A percentile compares a stretch with the other conserved stretches of the same genome.
phyloP scores from a whole-genome alignment of 1,139 yeast species.

The Kodamaea fungicola region DNA sequence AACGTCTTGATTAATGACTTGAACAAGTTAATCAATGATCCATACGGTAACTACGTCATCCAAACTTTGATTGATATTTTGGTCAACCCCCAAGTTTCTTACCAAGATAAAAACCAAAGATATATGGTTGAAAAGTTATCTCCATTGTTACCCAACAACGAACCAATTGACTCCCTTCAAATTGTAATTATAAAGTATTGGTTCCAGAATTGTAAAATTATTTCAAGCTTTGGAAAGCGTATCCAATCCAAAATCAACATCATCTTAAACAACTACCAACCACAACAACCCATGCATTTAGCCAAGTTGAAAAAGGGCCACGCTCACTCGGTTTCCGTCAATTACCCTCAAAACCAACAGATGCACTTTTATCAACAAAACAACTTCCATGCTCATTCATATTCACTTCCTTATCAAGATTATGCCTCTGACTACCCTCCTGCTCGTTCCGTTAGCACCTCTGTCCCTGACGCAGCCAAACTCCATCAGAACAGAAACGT shows the following conservation, averaged over 20 bases:
- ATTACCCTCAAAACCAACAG: constrained; percentile 1
- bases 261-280: constrained; percentile 17
- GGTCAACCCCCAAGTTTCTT: constrained; percentile 28
- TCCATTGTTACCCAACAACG: constrained; percentile 20
- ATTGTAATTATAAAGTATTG: constrained; percentile 37
- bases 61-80: constrained; percentile 39
- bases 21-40: constrained; percentile 43
- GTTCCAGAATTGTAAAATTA: constrained; percentile 43
- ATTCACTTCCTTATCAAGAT: constrained; percentile 3
- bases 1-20: constrained; percentile 34
- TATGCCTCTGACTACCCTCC: constrained; percentile 1
- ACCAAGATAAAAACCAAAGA: constrained; percentile 1
- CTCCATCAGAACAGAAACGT: constrained; percentile 8
- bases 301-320: constrained; percentile 3
- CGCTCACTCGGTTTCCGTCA: constrained; percentile 4
- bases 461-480: constrained; percentile 1
- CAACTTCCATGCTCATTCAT: constrained; percentile 3
- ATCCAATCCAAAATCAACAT: constrained; percentile 44
- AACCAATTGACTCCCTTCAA: constrained; percentile 19
- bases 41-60: constrained; percentile 26
- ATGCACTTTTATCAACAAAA: constrained; percentile 2
- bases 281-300: neutral
- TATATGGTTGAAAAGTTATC: constrained; percentile 16
- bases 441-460: constrained; percentile 5
- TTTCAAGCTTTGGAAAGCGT: constrained; percentile 45